Evolutionary conservation across 257 asterid genomes (phyloP), one percentile per base, ranked within the genome.

Genomic region (Solanum chmielewskii): DNA sequence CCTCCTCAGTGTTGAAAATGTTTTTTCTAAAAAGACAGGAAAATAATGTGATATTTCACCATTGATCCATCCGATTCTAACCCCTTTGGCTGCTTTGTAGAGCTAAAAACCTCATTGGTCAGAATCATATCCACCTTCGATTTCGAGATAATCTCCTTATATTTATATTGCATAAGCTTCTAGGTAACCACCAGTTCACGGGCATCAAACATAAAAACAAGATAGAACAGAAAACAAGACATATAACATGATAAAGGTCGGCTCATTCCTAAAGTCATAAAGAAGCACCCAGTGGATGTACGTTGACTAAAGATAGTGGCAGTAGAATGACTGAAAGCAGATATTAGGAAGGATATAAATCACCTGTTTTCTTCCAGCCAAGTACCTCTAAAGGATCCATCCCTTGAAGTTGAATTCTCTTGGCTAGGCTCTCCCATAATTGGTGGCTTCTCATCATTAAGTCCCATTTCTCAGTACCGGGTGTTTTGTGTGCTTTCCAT

Each of bases 331-430:
- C 44, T 18, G 12, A 27, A 81, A 25, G 44, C 7, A 49, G 44
- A 81, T 81, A 80, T 13, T 5, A 9, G 11, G 42, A 47, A 80
- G 84, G 66, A 80, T 80, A 47, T 80, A 80, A 16, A 41, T 23
- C 80, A 96, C 99, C 99, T 70, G 99, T 94, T 88, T 91, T 94
- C 93, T 92, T 95, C 99, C 99, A 97, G 10, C 99, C 99, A 70
- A 96, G 94, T 37, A 87, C 88, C 90, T 69, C 91, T 42, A 92
- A 76, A 83, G 98, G 98, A 94, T 95, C 94, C 92, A 90, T 78
- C 87, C 98, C 96, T 91, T 90, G 95, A 35, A 90, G 89, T 86
- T 82, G 89, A 35, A 97, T 82, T 86, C 89, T 92, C 91, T 91
- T 93, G n/a, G 94, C 97, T 86, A 95, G 89, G 39, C 59, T 91